Evolutionary conservation across 805 yeast species (phyloP), one percentile per base, ranked within the genome.

Genomic region (Lipomyces sp.): DNA sequence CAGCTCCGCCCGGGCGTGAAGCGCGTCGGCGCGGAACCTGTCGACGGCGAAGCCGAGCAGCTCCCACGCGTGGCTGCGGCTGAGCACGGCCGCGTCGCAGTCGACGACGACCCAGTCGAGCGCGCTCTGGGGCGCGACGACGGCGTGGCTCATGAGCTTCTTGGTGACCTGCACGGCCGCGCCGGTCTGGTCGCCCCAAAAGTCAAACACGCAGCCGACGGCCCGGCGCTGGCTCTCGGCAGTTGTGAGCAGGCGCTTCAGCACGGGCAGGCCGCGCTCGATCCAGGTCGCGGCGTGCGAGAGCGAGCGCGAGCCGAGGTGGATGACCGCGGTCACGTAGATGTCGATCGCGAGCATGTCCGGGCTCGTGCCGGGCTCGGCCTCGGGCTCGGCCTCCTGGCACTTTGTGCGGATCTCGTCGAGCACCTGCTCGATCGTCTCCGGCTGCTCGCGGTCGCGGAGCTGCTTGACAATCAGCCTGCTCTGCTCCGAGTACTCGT

Each of bases 291-390:
- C 79, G 34, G 83, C 82, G 61, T 84, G 89, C 0, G 91, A 86
- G 38, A 90, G 76, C 0, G 97, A 90, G 64, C 97, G 78, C 41
- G 88, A 83, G 13, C 98, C 97, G 51, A 88, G 82, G 59, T 82
- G 82, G 40, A 91, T 84, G 45, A 87, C 75, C 0, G 84, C 74
- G 62, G 86, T 91, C 61, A 83, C 75, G 13, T 88, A 68, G 14
- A 86, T 69, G 26, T 83, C 78, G 16, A 71, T 64, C 57, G 46
- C 67, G 53, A 58, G 53, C 57, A 57, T 65, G 56, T 63, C 53
- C 44, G 67, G 60, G 22, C 49, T 44, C 6, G 42, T 44, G 16
- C 4, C 37, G 28, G 23, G 44, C 47, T 21, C 48, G 33, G 24
- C 61, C 60, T 56, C 55, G 11, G 57, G 49, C 32, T 61, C 61